These are phyloP conservation scores for Kwoniella pini DNA, from an alignment of 768 basidiomycete species.

Conservation along the genomic window DNA sequence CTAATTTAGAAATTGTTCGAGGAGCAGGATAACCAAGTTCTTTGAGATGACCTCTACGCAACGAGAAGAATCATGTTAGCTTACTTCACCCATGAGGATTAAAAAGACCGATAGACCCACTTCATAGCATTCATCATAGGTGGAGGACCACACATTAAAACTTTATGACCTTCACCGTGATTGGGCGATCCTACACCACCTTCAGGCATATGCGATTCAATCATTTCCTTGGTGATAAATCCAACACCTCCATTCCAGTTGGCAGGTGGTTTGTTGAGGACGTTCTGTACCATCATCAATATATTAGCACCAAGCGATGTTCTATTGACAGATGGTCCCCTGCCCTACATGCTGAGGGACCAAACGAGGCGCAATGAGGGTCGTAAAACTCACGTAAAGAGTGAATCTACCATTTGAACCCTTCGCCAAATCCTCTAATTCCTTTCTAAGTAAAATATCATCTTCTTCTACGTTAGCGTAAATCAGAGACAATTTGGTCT, in stretches of 20 bases:
- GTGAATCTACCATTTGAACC: conserved; percentile 70
- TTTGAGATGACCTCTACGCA: conserved; percentile 76
- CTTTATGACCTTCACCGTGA: conserved; percentile 49
- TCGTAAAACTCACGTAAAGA: conserved; percentile 59
- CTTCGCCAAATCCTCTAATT: conserved; percentile 75
- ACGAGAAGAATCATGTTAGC: conserved; percentile 42
- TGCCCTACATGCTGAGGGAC: not conserved
- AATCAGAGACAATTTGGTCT: conserved; percentile 78
- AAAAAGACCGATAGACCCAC: no score
- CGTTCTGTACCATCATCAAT: conserved; percentile 59
- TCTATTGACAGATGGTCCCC: no score
- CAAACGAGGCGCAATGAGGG: not conserved
- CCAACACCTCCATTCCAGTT: conserved; percentile 84
- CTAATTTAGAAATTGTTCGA: conserved; percentile 86
- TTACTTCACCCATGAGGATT: no score
- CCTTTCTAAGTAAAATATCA: conserved; percentile 86
- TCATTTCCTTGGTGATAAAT: conserved; percentile 90
- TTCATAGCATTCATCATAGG: conserved; percentile 80
- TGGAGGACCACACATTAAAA: conserved; percentile 60
- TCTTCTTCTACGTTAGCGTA: conserved; percentile 94
- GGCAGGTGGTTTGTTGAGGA: conserved; percentile 90
- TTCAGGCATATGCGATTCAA: conserved; percentile 73
- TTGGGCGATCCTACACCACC: conserved; percentile 43
- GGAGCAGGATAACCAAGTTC: conserved; percentile 86
- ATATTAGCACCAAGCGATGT: no score